Conservation (phyloP, 2,329 filamentous ascomycete species). For the Hirsutella rhossiliensis region DNA sequence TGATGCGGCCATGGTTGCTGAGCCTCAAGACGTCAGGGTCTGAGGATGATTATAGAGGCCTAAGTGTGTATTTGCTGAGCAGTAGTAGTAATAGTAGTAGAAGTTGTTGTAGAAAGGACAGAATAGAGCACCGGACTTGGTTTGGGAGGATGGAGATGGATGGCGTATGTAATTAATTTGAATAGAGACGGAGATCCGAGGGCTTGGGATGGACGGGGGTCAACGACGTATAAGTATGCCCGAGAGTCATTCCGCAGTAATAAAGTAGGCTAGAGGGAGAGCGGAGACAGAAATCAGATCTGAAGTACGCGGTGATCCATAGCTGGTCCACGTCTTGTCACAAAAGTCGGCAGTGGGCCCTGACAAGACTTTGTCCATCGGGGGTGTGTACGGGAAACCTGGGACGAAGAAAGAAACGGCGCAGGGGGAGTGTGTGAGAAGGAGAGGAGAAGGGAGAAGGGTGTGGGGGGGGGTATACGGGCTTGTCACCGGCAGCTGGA, state of each 20-base stretch:
- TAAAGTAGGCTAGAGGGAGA: slow-evolving; percentile 1
- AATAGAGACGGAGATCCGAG: slow-evolving; percentile 1
- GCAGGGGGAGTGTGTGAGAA: slow-evolving; percentile 3
- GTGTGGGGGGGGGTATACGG: background rate
- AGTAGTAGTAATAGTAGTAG: background rate
- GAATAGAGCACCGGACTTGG: background rate
- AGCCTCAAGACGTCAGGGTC: too few relatives aligned
- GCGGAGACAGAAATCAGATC: slow-evolving; percentile 9
- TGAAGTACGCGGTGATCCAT: slow-evolving; percentile 6
- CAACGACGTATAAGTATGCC: slow-evolving; percentile 9
- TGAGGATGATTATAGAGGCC: too few relatives aligned
- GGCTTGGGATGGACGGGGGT: slow-evolving; percentile 3
- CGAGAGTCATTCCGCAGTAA: too few relatives aligned
- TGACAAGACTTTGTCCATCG: slow-evolving; percentile 2
- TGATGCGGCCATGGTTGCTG: slow-evolving; percentile 10
- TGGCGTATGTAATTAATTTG: slow-evolving; percentile 6
- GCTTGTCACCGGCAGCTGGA: slow-evolving; percentile 1
- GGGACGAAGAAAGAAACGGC: slow-evolving; percentile 8
- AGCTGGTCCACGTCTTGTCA: slow-evolving; percentile 5
- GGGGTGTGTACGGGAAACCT: slow-evolving; percentile 1
- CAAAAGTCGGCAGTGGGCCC: slow-evolving; percentile 10
- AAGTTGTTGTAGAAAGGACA: background rate
- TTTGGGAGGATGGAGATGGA: slow-evolving; percentile 1
- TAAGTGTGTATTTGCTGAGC: too few relatives aligned
- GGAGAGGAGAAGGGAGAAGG: slow-evolving; percentile 3